Evolutionary conservation across 176 grass and related monocot species (phyloP), one percentile per base, ranked within the genome.

Genomic region (Alopecurus myosuroides): DNA sequence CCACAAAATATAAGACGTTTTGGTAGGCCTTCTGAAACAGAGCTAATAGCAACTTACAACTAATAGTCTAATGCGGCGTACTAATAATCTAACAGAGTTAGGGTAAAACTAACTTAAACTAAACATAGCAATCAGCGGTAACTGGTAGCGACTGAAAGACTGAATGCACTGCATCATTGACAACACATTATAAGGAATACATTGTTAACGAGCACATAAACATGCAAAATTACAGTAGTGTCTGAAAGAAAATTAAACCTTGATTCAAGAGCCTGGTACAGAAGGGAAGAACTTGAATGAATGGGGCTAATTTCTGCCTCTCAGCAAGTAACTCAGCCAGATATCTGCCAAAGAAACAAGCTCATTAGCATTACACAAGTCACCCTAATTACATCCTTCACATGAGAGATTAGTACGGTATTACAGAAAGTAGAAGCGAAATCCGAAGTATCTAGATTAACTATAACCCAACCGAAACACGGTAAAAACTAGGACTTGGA

Each of bases 271-370:
- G 97, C 34, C 91, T 93, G 74, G 78, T 92, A 76, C 97, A 99
- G 87, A 92, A 94, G 44, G 97, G 97, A 84, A 99, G 92, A 53
- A 99, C 94, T 99, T 96, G 94, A 72, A 99, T 79, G 56, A 99
- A 99, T 84, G 97, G 97, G 52, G 83, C 92, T 85, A 99, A 77
- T 85, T 99, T 99, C 82, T 99, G 94, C 88, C 94, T 99, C 92
- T 99, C 97, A 33, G 92, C 94, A 71, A 99, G 87, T 82, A 99
- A 77, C 77, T 99, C 97, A 63, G 97, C 84, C 86, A 99, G 84
- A 94, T 94, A 99, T 89, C 97, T 99, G 85, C 72, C 29, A 87
- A 80, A 88, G 68, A 70, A 79, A 44, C 55, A 71, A 71, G 40
- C 49, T 12, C 40, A 49, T 90, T 66, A 90, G 80, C 39, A 42